Evolutionary conservation across 2,329 filamentous ascomycete genomes (phyloP).

Genomic region (Podosphaera leucotricha): DNA sequence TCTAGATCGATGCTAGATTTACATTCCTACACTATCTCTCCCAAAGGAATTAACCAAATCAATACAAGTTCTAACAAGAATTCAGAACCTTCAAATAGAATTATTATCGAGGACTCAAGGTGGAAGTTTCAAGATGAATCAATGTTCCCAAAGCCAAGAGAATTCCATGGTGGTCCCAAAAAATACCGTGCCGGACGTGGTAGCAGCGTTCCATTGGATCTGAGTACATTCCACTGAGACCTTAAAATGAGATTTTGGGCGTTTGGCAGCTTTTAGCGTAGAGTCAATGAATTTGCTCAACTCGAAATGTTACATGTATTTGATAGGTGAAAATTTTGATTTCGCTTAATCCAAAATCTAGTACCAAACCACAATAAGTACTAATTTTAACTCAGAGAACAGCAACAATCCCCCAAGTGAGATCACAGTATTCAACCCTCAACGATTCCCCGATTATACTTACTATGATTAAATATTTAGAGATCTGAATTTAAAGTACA

Average conservation of each 20-base stretch:
- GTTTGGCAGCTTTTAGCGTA: background rate
- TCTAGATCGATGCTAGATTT: slow-evolving; percentile 45
- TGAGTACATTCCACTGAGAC: slow-evolving; percentile 25
- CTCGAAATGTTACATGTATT: background rate
- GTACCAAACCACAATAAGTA: background rate
- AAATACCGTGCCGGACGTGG: slow-evolving; percentile 77
- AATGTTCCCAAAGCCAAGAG: slow-evolving; percentile 62
- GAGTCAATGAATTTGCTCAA: background rate
- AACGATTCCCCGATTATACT: too few species aligned
- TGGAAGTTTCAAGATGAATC: slow-evolving; percentile 76
- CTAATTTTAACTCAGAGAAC: background rate
- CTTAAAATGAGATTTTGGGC: background rate
- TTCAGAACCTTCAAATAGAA: slow-evolving; percentile 17
- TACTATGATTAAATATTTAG: too few species aligned
- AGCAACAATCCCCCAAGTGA: too few species aligned
- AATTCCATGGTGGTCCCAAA: slow-evolving; percentile 50
- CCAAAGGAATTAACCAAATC: slow-evolving; percentile 25
- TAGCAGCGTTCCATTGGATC: slow-evolving; percentile 78
- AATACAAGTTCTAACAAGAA: slow-evolving; percentile 23
- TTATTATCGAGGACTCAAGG: slow-evolving; percentile 49
- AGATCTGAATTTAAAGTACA: too few species aligned
- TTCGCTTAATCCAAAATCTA: background rate
- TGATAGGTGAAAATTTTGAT: background rate
- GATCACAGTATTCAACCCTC: too few species aligned
- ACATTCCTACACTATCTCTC: slow-evolving; percentile 48